Percentiles rank a stretch among this genome's conserved stretches.
phyloP scores from a whole-genome alignment of 345 rosid genomes.

The Acer yangbiense region DNA sequence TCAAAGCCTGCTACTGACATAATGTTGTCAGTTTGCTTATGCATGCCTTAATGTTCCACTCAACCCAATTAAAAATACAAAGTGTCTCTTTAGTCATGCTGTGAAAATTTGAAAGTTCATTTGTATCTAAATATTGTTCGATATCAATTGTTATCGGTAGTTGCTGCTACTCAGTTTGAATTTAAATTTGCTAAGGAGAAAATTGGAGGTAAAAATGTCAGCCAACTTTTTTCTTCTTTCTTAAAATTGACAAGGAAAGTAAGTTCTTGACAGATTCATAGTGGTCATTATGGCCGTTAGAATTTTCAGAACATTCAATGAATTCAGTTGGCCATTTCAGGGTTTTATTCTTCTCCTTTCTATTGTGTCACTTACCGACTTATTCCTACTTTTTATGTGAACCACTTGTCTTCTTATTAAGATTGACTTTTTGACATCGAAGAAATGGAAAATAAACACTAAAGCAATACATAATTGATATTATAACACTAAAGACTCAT shows the following conservation, averaged over 20 bases:
- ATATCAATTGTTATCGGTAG: not conserved
- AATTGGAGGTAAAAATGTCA: not conserved
- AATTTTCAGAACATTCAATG: not conserved
- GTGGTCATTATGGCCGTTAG: not conserved
- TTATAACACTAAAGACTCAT: not conserved
- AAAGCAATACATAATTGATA: not conserved
- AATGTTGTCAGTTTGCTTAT: not conserved
- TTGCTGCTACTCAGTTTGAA: conserved; percentile 3
- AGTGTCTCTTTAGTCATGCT: not conserved
- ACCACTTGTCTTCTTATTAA: not conserved
- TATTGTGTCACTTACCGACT: not conserved
- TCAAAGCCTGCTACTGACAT: not conserved
- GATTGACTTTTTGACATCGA: conserved; percentile 1
- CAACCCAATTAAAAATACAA: not conserved
- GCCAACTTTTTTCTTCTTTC: too few relatives aligned
- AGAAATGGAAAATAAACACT: too few relatives aligned
- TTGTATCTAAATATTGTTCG: not conserved
- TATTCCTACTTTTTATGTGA: not conserved
- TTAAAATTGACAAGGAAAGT: not conserved
- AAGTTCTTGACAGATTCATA: not conserved
- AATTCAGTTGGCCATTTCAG: not conserved
- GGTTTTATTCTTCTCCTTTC: not conserved
- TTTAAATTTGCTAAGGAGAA: not conserved
- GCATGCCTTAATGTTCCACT: not conserved
- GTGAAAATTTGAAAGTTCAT: not conserved